Conservation (phyloP, 352 stramenopile species). For the Phytopythium chamaehyphon region DNA sequence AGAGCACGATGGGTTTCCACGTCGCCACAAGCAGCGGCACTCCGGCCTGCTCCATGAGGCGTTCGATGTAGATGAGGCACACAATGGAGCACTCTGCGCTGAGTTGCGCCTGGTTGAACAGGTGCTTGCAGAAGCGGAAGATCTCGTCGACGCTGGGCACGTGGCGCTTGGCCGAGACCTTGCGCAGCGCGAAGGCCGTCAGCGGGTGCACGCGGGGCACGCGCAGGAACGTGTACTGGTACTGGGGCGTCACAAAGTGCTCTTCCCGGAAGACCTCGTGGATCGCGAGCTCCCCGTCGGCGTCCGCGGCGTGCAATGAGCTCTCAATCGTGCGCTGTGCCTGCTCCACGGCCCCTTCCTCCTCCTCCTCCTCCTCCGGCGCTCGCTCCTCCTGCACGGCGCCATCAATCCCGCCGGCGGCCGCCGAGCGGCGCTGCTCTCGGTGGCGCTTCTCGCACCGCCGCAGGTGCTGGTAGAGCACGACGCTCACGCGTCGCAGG, state of each 20-base stretch:
- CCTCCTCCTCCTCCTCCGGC: conserved; percentile 6
- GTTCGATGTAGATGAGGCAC: conserved; percentile 98
- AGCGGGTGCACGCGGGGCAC: conserved; percentile 68
- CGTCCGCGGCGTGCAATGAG: too few relatives aligned
- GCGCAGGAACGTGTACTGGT: conserved; percentile 84
- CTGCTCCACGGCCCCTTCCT: conserved; percentile 9
- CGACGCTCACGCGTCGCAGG: conserved; percentile 81
- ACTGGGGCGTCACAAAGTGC: conserved; percentile 87
- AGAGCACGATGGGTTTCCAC: conserved; percentile 98
- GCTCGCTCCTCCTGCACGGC: conserved; percentile 6
- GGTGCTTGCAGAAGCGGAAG: conserved; percentile 89
- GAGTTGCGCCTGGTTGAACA: conserved; percentile 97
- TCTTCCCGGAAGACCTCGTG: conserved; percentile 86
- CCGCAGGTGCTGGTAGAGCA: conserved; percentile 88
- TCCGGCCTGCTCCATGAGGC: conserved; percentile 96
- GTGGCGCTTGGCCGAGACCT: conserved; percentile 75
- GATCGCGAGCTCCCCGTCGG: conserved; percentile 52
- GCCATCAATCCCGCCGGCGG: conserved; percentile 8
- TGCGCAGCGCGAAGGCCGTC: conserved; percentile 81
- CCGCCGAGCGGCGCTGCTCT: conserved; percentile 47
- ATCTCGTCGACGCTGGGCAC: conserved; percentile 91
- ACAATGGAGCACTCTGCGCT: conserved; percentile 99
- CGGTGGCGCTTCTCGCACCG: conserved; percentile 79
- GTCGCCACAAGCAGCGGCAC: conserved; percentile 94
- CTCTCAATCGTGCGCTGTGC: too few relatives aligned